These are phyloP conservation scores for Coniochaeta sp. DNA, from an alignment of 2,329 filamentous ascomycete species.

Conservation along the genomic window DNA sequence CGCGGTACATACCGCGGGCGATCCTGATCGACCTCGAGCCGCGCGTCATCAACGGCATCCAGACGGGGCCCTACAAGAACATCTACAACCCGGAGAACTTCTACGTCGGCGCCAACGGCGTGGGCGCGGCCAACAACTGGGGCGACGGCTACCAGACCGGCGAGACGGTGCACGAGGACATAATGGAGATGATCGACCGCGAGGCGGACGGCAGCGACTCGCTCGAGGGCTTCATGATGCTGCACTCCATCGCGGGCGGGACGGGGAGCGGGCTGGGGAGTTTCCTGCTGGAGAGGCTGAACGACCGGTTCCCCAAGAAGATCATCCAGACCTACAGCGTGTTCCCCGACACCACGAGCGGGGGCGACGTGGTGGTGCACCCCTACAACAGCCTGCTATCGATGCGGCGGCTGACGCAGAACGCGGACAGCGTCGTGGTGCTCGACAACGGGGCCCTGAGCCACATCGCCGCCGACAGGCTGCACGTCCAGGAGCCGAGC, in stretches of 20 bases:
- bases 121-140: slow-evolving; percentile 97
- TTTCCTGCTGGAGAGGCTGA: slow-evolving; percentile 88
- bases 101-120: slow-evolving; percentile 88
- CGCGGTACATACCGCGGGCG: slow-evolving; percentile 91
- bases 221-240: slow-evolving; percentile 96
- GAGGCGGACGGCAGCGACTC: slow-evolving; percentile 98
- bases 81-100: slow-evolving; percentile 99
- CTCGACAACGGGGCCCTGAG: slow-evolving; percentile 92
- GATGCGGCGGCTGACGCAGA: slow-evolving; percentile 85
- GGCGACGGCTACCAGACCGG: slow-evolving; percentile 92
- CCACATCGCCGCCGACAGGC: slow-evolving; percentile 84
- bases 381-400: slow-evolving; percentile 95
- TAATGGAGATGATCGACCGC: slow-evolving; percentile 98
- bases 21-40: slow-evolving; percentile 95
- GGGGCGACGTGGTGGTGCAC: slow-evolving; percentile 88
- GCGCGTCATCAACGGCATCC: slow-evolving; percentile 85
- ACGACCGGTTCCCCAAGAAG: slow-evolving; percentile 97
- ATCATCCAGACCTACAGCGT: slow-evolving; percentile 99
- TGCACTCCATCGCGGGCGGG: slow-evolving; percentile 95
- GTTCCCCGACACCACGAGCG: slow-evolving; percentile 86
- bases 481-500: slow-evolving; percentile 91
- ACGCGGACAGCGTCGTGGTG: slow-evolving; percentile 95
- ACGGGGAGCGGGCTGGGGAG: slow-evolving; percentile 95
- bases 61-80: slow-evolving; percentile 90
- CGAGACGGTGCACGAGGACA: slow-evolving; percentile 87